Evolutionary conservation across 768 basidiomycete genomes (phyloP).

Genomic region (Mycena galericulata): DNA sequence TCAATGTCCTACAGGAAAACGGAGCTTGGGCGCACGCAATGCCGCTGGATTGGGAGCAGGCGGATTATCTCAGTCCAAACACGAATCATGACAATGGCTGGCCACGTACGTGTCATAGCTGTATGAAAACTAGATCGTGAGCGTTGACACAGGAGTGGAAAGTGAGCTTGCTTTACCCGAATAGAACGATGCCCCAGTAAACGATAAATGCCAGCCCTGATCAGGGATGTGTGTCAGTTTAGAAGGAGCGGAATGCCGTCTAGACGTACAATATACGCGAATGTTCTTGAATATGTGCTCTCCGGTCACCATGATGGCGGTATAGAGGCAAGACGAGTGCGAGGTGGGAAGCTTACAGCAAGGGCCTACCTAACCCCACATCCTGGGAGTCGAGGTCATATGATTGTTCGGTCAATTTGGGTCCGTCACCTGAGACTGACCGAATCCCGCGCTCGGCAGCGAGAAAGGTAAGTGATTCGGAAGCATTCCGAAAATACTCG

Average conservation of each 20-base stretch:
- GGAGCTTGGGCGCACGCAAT: slow-evolving; percentile 48
- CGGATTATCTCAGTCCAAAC: not conserved
- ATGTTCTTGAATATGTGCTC: slow-evolving; percentile 61
- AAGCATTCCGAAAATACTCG: too few species aligned
- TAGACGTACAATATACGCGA: slow-evolving; percentile 71
- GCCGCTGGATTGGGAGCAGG: slow-evolving; percentile 33
- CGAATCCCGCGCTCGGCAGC: too few species aligned
- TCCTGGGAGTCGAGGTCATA: not conserved
- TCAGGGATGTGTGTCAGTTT: slow-evolving; percentile 9
- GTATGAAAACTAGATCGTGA: too few species aligned
- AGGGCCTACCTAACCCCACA: slow-evolving; percentile 8
- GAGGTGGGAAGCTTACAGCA: slow-evolving; percentile 1
- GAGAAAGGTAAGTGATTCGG: too few species aligned
- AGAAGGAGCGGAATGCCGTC: too few species aligned
- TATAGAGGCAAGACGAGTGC: slow-evolving; percentile 2
- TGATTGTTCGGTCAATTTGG: not conserved
- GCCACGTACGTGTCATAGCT: slow-evolving; percentile 74
- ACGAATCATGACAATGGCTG: not conserved
- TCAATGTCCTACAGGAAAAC: not conserved
- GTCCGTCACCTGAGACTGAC: too few species aligned
- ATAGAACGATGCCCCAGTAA: slow-evolving; percentile 86
- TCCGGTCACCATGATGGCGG: slow-evolving; percentile 12
- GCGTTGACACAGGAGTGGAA: not conserved
- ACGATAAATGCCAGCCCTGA: slow-evolving; percentile 79
- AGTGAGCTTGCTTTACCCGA: slow-evolving; percentile 54